Evolutionary conservation across 1,284 basidiomycete species (phyloP).

Genomic region (Flammula alnicola): DNA sequence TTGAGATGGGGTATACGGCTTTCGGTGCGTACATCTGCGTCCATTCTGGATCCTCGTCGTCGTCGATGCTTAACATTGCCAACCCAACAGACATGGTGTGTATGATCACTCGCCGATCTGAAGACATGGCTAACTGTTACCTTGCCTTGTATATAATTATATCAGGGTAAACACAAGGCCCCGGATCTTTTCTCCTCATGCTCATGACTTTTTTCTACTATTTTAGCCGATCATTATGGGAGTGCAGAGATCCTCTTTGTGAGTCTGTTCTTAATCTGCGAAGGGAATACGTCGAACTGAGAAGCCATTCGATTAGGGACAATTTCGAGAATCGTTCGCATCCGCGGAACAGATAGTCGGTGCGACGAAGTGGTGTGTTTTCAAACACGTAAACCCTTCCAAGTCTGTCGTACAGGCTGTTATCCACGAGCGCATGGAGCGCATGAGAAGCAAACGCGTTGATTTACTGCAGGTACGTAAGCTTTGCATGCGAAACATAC

Average conservation of each 20-base stretch:
- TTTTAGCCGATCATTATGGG: conserved; percentile 80
- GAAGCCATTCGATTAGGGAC: conserved; percentile 53
- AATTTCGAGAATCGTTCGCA: conserved; percentile 57
- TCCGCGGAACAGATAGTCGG: conserved; percentile 56
- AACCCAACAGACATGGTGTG: conserved; percentile 56
- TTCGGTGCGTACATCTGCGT: conserved; percentile 56
- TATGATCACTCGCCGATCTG: background rate
- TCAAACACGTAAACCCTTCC: conserved; percentile 57
- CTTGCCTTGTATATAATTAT: conserved; percentile 3
- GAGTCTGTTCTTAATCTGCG: conserved; percentile 33
- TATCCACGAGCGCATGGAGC: conserved; percentile 67
- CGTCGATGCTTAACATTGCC: conserved; percentile 11
- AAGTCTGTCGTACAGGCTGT: conserved; percentile 64
- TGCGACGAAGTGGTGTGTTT: conserved; percentile 85
- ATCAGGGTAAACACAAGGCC: conserved; percentile 30
- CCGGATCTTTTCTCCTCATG: conserved; percentile 4
- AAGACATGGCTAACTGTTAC: background rate
- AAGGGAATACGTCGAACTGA: conserved; percentile 15
- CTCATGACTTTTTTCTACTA: conserved; percentile 6
- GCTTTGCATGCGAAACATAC: background rate
- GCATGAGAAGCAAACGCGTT: conserved; percentile 51
- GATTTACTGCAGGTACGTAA: conserved; percentile 58
- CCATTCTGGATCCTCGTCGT: conserved; percentile 6
- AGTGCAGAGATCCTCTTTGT: conserved; percentile 80
- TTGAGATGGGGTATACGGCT: conserved; percentile 68